Base-by-base conservation (phyloP, 2,329 filamentous ascomycete species). In the Plenodomus lindquistii region DNA sequence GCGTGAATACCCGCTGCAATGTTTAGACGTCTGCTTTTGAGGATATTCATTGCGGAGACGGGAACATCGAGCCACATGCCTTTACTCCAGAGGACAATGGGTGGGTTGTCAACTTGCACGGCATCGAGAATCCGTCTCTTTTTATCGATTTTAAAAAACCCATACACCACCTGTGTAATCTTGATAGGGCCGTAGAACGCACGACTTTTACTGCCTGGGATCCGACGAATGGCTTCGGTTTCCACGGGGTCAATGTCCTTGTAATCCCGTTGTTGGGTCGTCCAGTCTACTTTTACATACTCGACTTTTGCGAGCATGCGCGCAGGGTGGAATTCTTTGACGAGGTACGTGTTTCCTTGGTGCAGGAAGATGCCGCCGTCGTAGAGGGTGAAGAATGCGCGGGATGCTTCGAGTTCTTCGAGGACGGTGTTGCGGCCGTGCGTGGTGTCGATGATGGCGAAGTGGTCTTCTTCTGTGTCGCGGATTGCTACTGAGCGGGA, bases 1-100 rank as follows among this genome's bases (percentile, higher is more conserved):
- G 93, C 93, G 67, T 97, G 94, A 48, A 99, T 97, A 0, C 89
- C 90, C 0, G 87, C 94, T 0, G 91, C 93, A 9, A 93, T 81
- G 68, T 97, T 90, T 24, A 97, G 78, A 0, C 85, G 79, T 7
- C 86, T 79, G 0, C 81, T 81, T 35, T 86, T 81, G 1, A 99
- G 80, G 36, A 97, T 91, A 13, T 91, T 84, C 5, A 97, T 81
- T 0, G 91, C 91, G 1, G 71, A 72, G 52, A 85, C 86, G 0
- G 94, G 93, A 2, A 99, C 85, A 67, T 97, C 93, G 13, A 97
- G 82, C 94, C 94, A 99, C 85, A 97, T 89, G 34, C 92, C 94
- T 69, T 94, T 95, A 62, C 85, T 89, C 66, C 86, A 82, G 3
- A 91, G 84, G 41, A 94, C 84, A 42, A 97, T 90, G 0, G 94